Evolutionary conservation across 139 green algal species (phyloP).

Genomic region (Pleodorina starrii): DNA sequence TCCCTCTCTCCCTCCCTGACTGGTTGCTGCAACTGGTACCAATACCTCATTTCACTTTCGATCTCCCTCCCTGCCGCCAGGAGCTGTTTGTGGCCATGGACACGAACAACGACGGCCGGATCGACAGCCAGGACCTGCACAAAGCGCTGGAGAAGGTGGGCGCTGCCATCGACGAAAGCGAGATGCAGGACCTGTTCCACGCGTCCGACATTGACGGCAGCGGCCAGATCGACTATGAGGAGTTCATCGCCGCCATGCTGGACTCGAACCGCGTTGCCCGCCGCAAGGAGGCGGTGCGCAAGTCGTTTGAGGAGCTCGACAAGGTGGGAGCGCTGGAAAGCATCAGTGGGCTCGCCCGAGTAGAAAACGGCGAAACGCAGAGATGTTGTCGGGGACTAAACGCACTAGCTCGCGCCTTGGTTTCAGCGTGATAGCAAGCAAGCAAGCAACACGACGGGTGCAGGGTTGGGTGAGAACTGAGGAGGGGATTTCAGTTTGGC

Average conservation of each 20-base stretch:
- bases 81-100: slow-evolving; percentile 76
- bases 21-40: too few relatives aligned
- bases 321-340: neutral
- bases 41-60: too few relatives aligned
- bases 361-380: too few relatives aligned
- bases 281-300: slow-evolving; percentile 63
- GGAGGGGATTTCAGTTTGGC: too few relatives aligned
- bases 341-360: too few relatives aligned
- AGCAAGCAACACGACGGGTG: too few relatives aligned
- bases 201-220: slow-evolving; percentile 68
- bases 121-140: slow-evolving; percentile 69
- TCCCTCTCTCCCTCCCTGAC: too few relatives aligned
- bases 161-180: slow-evolving; percentile 68
- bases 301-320: slow-evolving; percentile 62
- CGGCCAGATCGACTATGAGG: slow-evolving; percentile 78
- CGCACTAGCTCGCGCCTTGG: too few relatives aligned
- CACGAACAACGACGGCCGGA: slow-evolving; percentile 72
- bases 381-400: too few relatives aligned
- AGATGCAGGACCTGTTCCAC: slow-evolving; percentile 72
- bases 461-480: too few relatives aligned
- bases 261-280: slow-evolving; percentile 63
- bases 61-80: slow-evolving; percentile 5
- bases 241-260: slow-evolving; percentile 78
- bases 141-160: slow-evolving; percentile 71
- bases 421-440: too few relatives aligned